A percentile compares a stretch with the other conserved stretches of the same genome.
Evolutionary conservation across 306 rosid species (phyloP).

Genomic region (Corylus heterophylla): DNA sequence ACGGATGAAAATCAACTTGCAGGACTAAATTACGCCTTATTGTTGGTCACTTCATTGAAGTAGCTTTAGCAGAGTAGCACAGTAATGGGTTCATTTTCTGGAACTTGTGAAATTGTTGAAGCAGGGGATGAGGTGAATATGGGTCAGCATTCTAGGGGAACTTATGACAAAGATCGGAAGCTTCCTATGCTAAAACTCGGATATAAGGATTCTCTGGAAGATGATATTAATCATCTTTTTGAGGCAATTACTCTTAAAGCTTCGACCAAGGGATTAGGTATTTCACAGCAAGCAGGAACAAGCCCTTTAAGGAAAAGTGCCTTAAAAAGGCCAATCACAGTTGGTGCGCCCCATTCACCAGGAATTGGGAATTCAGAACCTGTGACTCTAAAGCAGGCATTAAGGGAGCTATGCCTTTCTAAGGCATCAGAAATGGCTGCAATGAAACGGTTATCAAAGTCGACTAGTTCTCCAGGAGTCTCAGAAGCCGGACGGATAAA

Average conservation of each 20-base stretch:
- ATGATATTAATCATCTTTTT: constrained; percentile 78
- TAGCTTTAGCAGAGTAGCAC: constrained; percentile 20
- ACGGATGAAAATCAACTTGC: constrained; percentile 24
- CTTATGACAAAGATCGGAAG: constrained; percentile 45
- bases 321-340: constrained; percentile 70
- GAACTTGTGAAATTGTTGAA: constrained; percentile 92
- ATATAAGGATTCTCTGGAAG: constrained; percentile 59
- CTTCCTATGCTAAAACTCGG: constrained; percentile 57
- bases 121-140: constrained; percentile 60
- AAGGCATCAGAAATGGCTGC: constrained; percentile 99
- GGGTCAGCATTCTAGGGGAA: constrained; percentile 40
- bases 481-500: constrained; percentile 91
- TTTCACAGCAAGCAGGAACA: constrained; percentile 50
- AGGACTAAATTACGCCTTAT: constrained; percentile 19
- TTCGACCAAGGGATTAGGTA: constrained; percentile 53
- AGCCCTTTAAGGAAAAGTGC: constrained; percentile 61
- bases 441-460: constrained; percentile 77
- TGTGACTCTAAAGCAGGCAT: constrained; percentile 82
- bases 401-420: constrained; percentile 84
- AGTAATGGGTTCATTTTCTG: constrained; percentile 78
- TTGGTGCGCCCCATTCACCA: constrained; percentile 65
- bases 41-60: constrained; percentile 10
- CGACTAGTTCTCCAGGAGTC: constrained; percentile 61
- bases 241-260: constrained; percentile 62
- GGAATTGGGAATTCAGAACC: constrained; percentile 66